Evolutionary conservation across 2,329 filamentous ascomycete genomes (phyloP).

Genomic region (Hypomyces rosellus): DNA sequence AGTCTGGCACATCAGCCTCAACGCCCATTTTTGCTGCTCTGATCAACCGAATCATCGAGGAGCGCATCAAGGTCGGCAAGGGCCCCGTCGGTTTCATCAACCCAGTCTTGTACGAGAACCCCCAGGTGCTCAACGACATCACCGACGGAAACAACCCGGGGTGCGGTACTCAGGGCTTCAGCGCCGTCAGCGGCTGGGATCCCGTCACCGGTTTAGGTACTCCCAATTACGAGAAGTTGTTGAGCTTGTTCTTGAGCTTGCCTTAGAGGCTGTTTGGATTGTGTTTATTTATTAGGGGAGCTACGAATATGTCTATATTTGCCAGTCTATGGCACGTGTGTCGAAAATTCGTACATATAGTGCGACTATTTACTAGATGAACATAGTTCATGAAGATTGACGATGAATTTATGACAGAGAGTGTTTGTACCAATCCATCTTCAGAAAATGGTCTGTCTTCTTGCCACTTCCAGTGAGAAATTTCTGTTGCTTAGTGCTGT

Average conservation of each 20-base stretch:
- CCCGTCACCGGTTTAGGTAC: conserved; percentile 11
- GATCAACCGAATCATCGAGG: conserved; percentile 16
- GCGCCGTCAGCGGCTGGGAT: conserved; percentile 14
- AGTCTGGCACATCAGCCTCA: conserved; percentile 14
- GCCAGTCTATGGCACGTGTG: too few relatives aligned
- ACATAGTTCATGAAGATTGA: too few relatives aligned
- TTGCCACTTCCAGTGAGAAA: too few relatives aligned
- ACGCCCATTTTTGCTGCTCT: conserved; percentile 16
- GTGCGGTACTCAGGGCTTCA: conserved; percentile 25
- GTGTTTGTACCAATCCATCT: too few relatives aligned
- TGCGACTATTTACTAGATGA: too few relatives aligned
- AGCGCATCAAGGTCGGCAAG: conserved; percentile 25
- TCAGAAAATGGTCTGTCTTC: too few relatives aligned
- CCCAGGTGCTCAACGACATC: conserved; percentile 4
- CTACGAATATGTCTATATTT: too few relatives aligned
- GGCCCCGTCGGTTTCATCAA: conserved; percentile 30
- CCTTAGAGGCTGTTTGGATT: background rate
- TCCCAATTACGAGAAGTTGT: conserved; percentile 11
- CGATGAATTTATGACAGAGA: too few relatives aligned
- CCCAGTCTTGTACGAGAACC: conserved; percentile 5
- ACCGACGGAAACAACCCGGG: conserved; percentile 21
- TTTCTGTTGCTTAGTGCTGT: too few relatives aligned
- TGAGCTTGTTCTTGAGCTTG: conserved; percentile 7
- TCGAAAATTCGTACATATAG: too few relatives aligned
- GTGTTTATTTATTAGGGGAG: too few relatives aligned